These are phyloP conservation scores for Fusarium penzigii DNA, from an alignment of 2,329 filamentous ascomycete genomes.

Conservation along the genomic window DNA sequence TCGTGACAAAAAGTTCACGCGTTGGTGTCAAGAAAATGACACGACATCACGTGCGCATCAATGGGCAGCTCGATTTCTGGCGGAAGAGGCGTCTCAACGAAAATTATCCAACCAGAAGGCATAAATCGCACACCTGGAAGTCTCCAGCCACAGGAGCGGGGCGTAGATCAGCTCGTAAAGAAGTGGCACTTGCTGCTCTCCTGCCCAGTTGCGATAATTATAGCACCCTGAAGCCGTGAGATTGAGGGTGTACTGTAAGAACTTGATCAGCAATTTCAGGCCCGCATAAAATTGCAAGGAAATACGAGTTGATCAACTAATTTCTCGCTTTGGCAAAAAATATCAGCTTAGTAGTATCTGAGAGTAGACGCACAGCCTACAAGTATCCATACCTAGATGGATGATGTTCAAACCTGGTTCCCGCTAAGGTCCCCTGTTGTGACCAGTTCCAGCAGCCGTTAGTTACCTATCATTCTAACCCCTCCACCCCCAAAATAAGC, in stretches of 20 bases:
- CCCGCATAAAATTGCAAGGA: not conserved
- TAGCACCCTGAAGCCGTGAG: conserved; percentile 10
- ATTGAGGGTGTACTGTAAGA: conserved; percentile 10
- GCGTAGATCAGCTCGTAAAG: conserved; percentile 7
- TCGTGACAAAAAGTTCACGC: not conserved
- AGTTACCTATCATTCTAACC: too few species aligned
- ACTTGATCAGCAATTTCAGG: conserved; percentile 5
- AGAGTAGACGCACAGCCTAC: too few species aligned
- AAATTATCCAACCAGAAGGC: conserved; percentile 18
- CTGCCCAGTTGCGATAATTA: conserved; percentile 14
- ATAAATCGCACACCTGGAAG: conserved; percentile 15
- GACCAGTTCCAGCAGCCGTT: too few species aligned
- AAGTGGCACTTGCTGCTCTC: not conserved
- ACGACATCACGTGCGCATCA: conserved; percentile 25
- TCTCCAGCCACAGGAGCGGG: conserved; percentile 12
- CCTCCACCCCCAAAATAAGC: too few species aligned
- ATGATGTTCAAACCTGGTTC: too few species aligned
- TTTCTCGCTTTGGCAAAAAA: too few species aligned
- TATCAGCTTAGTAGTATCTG: too few species aligned
- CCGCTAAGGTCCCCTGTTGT: too few species aligned
- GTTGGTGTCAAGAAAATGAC: conserved; percentile 6
- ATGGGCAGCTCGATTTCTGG: too few species aligned
- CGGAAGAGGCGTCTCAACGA: not conserved
- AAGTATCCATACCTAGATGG: too few species aligned
- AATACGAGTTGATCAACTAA: too few species aligned